Evolutionary conservation across 495 filamentous ascomycete species (phyloP), one percentile per base, ranked within the genome.

Genomic region (Geopyxis carbonaria): DNA sequence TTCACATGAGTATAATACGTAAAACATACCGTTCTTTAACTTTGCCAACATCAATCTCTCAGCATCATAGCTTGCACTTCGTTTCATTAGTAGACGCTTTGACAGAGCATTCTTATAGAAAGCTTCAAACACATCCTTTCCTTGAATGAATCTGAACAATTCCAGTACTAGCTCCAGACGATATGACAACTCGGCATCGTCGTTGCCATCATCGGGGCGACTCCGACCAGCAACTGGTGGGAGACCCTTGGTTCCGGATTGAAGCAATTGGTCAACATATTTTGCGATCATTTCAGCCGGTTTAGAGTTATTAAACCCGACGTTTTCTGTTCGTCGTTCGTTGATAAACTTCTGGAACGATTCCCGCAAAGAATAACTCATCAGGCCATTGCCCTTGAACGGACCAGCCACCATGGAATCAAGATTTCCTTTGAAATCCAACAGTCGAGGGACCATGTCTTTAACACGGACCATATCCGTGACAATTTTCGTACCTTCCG

Each of bases 101-200:
- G 91, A 86, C 33, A 99, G 73, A 52, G 93, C 87, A 43, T 82
- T 89, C 66, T 95, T 95, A 66, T 99, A 99, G 51, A 99, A 95
- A 3, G 85, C 89, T 50, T 95, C 89, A 49, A 99, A 99, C 0
- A 93, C 84, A 28, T 85, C 85, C 56, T 95, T 99, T 16, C 91
- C 89, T 53, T 94, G 78, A 42, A 99, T 82, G 57, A 94, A 95
- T 3, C 89, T 72, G 66, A 99, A 99, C 5, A 99, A 66, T 47
- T 94, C 86, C 2, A 99, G 64, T 8, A 78, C 84, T 53, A 85
- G 75, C 45, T 95, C 89, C 21, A 99, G 66, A 55, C 93, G 89
- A 33, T 76, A 70, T 45, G 86, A 77, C 31, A 99, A 67, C 52
- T 93, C 85, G 1, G 76, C 72, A 52, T 94, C 86, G 57, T 95